Conservation (phyloP, 495 filamentous ascomycete species). For the Hypoxylon trugodes region DNA sequence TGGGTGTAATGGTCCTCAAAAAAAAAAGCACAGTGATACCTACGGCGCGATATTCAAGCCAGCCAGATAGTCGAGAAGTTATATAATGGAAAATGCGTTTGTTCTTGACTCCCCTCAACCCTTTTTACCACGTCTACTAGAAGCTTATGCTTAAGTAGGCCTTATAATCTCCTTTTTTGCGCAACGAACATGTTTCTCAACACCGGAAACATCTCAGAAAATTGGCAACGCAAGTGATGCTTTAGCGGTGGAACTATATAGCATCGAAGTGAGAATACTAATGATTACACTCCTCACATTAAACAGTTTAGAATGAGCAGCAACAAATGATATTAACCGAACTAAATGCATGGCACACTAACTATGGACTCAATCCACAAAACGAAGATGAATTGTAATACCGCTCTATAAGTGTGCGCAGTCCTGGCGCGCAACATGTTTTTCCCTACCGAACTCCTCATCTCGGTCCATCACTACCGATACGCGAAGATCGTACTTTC, state of each 20-base stretch:
- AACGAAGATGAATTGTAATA: slow-evolving; percentile 18
- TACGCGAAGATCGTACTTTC: slow-evolving; percentile 37
- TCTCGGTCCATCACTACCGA: slow-evolving; percentile 8
- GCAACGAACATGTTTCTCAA: not conserved
- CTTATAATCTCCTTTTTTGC: not conserved
- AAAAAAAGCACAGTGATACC: slow-evolving; percentile 31
- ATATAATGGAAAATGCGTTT: slow-evolving; percentile 30
- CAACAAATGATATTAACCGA: slow-evolving; percentile 28
- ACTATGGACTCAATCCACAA: slow-evolving; percentile 31
- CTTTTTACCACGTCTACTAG: not conserved
- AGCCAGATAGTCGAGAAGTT: slow-evolving; percentile 19
- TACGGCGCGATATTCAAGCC: slow-evolving; percentile 19
- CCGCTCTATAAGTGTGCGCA: slow-evolving; percentile 1
- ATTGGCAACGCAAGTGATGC: too few species aligned
- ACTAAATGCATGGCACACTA: slow-evolving; percentile 16
- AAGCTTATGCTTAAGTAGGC: not conserved
- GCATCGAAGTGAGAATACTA: too few species aligned
- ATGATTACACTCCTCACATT: not conserved
- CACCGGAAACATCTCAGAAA: too few species aligned
- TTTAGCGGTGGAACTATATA: too few species aligned
- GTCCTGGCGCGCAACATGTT: not conserved
- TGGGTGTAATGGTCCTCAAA: slow-evolving; percentile 34
- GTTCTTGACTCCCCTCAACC: not conserved
- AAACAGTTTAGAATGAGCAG: too few species aligned
- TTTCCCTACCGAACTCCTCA: not conserved